Evolutionary conservation across 768 basidiomycete genomes (phyloP).

Genomic region (Exsudoporus frostii): DNA sequence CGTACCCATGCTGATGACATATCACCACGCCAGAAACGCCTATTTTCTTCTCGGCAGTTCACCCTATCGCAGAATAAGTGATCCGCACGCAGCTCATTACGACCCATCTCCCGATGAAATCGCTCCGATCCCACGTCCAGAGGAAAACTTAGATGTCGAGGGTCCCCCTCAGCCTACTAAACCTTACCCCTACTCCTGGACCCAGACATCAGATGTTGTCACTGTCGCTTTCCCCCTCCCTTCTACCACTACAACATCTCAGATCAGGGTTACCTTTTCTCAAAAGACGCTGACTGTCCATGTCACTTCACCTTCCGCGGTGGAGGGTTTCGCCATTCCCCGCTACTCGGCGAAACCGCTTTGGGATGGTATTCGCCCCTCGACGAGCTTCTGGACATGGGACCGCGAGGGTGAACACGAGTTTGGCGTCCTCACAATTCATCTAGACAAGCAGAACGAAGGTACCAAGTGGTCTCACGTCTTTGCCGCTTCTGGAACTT

Average conservation of each 20-base stretch:
- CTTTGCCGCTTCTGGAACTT: constrained; percentile 54
- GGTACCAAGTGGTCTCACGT: constrained; percentile 86
- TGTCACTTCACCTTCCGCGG: constrained; percentile 39
- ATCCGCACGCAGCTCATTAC: constrained; percentile 36
- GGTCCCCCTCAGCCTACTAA: constrained; percentile 36
- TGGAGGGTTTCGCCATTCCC: constrained; percentile 43
- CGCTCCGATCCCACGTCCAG: constrained; percentile 61
- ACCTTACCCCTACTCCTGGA: constrained; percentile 90
- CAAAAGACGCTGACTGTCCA: constrained; percentile 63
- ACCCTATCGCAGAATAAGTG: constrained; percentile 44
- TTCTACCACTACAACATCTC: constrained; percentile 55
- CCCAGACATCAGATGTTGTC: constrained; percentile 78
- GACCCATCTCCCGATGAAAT: constrained; percentile 66
- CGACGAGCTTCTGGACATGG: constrained; percentile 92
- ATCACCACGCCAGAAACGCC: constrained; percentile 41
- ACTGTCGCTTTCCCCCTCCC: constrained; percentile 86
- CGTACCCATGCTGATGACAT: constrained; percentile 60
- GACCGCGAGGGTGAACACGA: constrained; percentile 70
- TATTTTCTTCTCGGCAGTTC: constrained; percentile 62
- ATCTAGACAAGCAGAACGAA: constrained; percentile 83
- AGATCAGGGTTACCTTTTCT: constrained; percentile 68
- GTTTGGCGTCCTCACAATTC: constrained; percentile 72
- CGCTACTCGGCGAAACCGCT: constrained; percentile 58
- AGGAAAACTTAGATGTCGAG: constrained; percentile 50
- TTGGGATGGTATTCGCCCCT: constrained; percentile 78